These are phyloP conservation scores for Kodamaea jinghongensis DNA, from an alignment of 805 yeast species.

Conservation along the genomic window DNA sequence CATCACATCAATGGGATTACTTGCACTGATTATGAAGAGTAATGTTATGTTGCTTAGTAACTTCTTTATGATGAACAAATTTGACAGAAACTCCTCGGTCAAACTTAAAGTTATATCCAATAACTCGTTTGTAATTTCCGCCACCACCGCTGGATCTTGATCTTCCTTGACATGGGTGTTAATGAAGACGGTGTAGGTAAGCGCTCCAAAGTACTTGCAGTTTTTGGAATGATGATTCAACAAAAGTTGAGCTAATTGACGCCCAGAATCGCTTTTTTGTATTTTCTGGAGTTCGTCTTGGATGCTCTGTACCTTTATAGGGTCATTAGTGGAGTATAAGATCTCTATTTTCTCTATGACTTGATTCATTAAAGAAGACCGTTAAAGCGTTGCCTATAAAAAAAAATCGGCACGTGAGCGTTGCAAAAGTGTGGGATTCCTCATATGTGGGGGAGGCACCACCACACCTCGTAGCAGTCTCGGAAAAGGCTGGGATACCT, in stretches of 20 bases:
- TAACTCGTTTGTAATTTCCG: constrained; percentile 7
- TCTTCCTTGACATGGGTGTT: constrained; percentile 24
- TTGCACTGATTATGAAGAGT: constrained; percentile 40
- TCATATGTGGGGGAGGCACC: no score
- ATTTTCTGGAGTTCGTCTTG: constrained; percentile 57
- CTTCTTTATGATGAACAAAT: constrained; percentile 51
- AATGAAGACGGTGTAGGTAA: constrained; percentile 67
- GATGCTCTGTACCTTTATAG: constrained; percentile 35
- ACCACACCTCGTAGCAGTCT: no score
- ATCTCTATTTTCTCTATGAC: constrained; percentile 30
- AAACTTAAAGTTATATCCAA: constrained; percentile 6
- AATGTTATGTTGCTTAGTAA: constrained; percentile 54
- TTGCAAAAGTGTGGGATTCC: no score
- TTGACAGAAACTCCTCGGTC: constrained; percentile 10
- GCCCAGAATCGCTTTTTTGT: constrained; percentile 58
- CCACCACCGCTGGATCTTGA: not conserved
- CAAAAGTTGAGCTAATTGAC: constrained; percentile 54
- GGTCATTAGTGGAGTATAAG: constrained; percentile 42
- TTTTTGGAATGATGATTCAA: constrained; percentile 41
- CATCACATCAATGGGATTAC: constrained; percentile 11
- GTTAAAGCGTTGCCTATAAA: no score
- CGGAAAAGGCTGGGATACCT: no score
- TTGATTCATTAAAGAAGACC: constrained; percentile 15
- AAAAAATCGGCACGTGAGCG: no score
- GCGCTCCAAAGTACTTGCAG: constrained; percentile 76